Conservation (phyloP, 1,284 basidiomycete genomes). For the Ceratobasidium sp. region DNA sequence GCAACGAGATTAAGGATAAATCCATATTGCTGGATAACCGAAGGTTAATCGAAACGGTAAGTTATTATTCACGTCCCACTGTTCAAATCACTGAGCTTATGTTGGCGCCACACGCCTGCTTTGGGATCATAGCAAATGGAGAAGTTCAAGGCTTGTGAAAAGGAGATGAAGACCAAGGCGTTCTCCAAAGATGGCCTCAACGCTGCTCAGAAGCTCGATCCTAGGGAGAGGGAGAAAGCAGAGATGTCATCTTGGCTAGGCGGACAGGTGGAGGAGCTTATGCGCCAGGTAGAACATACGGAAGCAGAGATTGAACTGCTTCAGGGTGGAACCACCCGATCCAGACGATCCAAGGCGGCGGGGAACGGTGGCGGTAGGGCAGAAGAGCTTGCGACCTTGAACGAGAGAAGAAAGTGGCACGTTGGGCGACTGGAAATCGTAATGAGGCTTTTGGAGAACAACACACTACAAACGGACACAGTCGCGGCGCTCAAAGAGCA, state of each 20-base stretch:
- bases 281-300: constrained; percentile 90
- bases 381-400: constrained; percentile 85
- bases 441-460: constrained; percentile 92
- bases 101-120: constrained; percentile 24
- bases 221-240: constrained; percentile 94
- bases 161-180: constrained; percentile 99
- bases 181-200: constrained; percentile 99
- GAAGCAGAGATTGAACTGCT: constrained; percentile 96
- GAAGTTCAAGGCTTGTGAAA: constrained; percentile 99
- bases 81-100: constrained; percentile 11
- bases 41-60: constrained; percentile 94
- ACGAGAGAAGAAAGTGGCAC: constrained; percentile 97
- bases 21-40: constrained; percentile 90
- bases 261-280: constrained; percentile 87
- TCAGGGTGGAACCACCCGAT: constrained; percentile 60
- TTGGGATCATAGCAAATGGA: constrained; percentile 91
- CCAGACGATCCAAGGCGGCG: constrained; percentile 68
- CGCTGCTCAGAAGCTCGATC: constrained; percentile 92
- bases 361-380: constrained; percentile 76
- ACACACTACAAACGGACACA: constrained; percentile 82
- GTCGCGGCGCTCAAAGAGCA: constrained; percentile 90
- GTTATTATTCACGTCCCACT: constrained; percentile 50
- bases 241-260: constrained; percentile 90
- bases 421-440: constrained; percentile 92
- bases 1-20: constrained; percentile 99